Evolutionary conservation across 306 rosid species (phyloP).

Genomic region (Citrullus mucosospermus): DNA sequence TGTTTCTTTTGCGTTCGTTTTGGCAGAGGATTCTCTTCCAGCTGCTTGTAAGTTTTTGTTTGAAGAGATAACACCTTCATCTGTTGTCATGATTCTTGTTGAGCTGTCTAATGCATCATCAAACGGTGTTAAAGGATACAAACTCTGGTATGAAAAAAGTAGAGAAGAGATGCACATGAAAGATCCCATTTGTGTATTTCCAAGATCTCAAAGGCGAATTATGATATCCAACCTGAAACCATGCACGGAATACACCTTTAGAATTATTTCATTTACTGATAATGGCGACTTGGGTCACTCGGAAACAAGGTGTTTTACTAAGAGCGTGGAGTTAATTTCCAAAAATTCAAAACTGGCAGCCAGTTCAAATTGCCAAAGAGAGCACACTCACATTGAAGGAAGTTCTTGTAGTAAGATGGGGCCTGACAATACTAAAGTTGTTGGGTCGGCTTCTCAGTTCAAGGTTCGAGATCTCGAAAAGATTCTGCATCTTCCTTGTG

Average conservation of each 20-base stretch:
- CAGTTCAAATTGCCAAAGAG: slow-evolving; percentile 29
- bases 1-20: slow-evolving; percentile 6
- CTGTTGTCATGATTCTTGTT: slow-evolving; percentile 69
- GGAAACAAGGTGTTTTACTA: slow-evolving; percentile 92
- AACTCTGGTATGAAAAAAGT: slow-evolving; percentile 88
- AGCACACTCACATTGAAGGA: slow-evolving; percentile 26
- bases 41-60: slow-evolving; percentile 97
- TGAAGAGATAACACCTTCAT: slow-evolving; percentile 69
- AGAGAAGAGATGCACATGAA: slow-evolving; percentile 49
- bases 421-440: slow-evolving; percentile 29
- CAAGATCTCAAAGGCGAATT: slow-evolving; percentile 79
- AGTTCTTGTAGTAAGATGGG: slow-evolving; percentile 42
- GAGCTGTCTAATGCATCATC: slow-evolving; percentile 51
- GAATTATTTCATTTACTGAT: slow-evolving; percentile 66
- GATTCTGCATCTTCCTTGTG: slow-evolving; percentile 65
- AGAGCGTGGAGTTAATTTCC: slow-evolving; percentile 68
- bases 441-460: slow-evolving; percentile 45
- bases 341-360: slow-evolving; percentile 30
- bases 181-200: slow-evolving; percentile 81
- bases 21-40: slow-evolving; percentile 91
- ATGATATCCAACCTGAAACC: slow-evolving; percentile 76
- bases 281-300: slow-evolving; percentile 88
- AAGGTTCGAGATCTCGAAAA: slow-evolving; percentile 95
- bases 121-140: slow-evolving; percentile 63
- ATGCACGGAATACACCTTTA: slow-evolving; percentile 83